Conservation (phyloP, 257 asterid species). For the Ajuga chamaepitys region DNA sequence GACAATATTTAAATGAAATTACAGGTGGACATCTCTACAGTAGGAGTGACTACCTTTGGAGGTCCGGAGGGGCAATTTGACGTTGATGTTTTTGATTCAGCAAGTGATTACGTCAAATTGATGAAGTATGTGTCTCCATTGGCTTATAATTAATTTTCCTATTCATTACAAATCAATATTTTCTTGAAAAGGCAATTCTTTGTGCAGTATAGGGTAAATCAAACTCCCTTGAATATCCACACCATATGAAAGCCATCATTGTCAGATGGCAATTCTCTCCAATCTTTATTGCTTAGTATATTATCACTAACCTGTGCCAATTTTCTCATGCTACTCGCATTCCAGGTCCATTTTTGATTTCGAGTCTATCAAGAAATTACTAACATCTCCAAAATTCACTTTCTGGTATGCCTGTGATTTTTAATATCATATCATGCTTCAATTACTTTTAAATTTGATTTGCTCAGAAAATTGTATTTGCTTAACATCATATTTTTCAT, state of each 20-base stretch:
- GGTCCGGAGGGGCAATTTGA: slow-evolving; percentile 91
- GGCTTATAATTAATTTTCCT: background rate
- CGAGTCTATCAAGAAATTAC: slow-evolving; percentile 69
- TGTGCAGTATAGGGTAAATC: background rate
- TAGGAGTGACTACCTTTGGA: slow-evolving; percentile 58
- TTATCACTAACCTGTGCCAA: slow-evolving; percentile 10
- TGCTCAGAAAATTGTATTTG: background rate
- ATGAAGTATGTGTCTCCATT: slow-evolving; percentile 64
- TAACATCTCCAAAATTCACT: slow-evolving; percentile 70
- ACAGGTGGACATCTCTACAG: slow-evolving; percentile 76
- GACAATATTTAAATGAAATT: slow-evolving; percentile 8
- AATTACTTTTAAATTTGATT: background rate
- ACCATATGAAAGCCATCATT: background rate
- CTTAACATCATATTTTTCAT: background rate
- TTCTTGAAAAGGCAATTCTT: background rate
- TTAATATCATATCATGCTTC: slow-evolving; percentile 6
- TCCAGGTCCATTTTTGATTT: slow-evolving; percentile 89
- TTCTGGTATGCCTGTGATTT: slow-evolving; percentile 60
- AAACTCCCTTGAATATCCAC: background rate
- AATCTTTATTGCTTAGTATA: background rate
- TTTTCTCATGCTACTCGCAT: slow-evolving; percentile 16
- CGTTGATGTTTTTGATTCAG: slow-evolving; percentile 91
- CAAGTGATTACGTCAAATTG: slow-evolving; percentile 81
- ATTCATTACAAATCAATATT: background rate
- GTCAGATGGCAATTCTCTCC: background rate